phyloP scores from a whole-genome alignment of 2,329 filamentous ascomycete genomes.

The Cladosporium austrohemisphaericum region DNA sequence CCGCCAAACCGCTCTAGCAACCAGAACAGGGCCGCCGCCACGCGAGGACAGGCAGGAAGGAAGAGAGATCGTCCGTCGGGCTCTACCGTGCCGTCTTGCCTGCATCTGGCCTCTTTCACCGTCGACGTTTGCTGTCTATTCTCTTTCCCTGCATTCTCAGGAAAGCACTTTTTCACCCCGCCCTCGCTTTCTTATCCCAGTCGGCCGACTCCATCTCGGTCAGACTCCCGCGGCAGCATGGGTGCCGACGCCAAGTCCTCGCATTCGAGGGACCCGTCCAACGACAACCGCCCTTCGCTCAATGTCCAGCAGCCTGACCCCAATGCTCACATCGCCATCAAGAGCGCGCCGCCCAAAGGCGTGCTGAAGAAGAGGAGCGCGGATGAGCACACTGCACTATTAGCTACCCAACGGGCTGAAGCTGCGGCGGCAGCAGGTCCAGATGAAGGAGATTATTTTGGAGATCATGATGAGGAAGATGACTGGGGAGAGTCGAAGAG shows the following conservation, averaged over 20 bases:
- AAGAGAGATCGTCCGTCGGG: not conserved
- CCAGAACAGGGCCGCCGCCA: not conserved
- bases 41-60: not conserved
- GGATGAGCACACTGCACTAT: slow-evolving; percentile 17
- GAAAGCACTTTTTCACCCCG: not conserved
- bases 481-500: slow-evolving; percentile 56
- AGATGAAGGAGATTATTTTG: slow-evolving; percentile 11
- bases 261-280: slow-evolving; percentile 3
- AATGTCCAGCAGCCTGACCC: slow-evolving; percentile 8
- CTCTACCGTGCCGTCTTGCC: slow-evolving; percentile 1
- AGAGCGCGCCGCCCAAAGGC: not conserved
- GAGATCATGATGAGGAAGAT: slow-evolving; percentile 16
- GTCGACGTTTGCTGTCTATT: not conserved
- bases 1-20: not conserved
- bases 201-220: not conserved
- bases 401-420: slow-evolving; percentile 14
- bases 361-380: slow-evolving; percentile 12
- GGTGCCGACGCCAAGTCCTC: slow-evolving; percentile 8
- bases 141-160: slow-evolving; percentile 7
- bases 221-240: slow-evolving; percentile 1
- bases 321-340: slow-evolving; percentile 1
- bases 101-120: slow-evolving; percentile 13
- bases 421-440: not conserved
- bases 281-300: slow-evolving; percentile 9
- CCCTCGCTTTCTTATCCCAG: not conserved